phyloP scores from a whole-genome alignment of 2,329 filamentous ascomycete genomes.

The Sporothrix dimorphospora region DNA sequence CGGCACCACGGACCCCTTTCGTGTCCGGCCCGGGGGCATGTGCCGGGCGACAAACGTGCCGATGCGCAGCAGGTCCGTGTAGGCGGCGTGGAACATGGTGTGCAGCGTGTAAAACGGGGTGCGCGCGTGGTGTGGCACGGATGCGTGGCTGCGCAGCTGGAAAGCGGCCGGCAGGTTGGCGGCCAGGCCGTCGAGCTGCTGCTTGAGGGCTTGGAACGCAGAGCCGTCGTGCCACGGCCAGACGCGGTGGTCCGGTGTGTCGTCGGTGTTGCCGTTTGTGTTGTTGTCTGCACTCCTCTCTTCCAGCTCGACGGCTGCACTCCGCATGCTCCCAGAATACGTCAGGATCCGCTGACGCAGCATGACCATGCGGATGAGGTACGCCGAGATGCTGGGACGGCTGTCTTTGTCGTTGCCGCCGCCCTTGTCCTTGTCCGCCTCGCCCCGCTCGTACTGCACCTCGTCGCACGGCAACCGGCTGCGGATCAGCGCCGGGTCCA shows the following conservation, averaged over 20 bases:
- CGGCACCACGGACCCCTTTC: not conserved
- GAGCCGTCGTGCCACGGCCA: slow-evolving; percentile 25
- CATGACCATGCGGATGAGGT: slow-evolving; percentile 16
- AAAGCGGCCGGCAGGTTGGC: not conserved
- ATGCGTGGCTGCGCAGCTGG: slow-evolving; percentile 12
- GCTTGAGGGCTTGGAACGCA: slow-evolving; percentile 3
- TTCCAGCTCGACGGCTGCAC: not conserved
- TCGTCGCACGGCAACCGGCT: slow-evolving; percentile 22
- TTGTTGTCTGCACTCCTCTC: not conserved
- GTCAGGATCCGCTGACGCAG: slow-evolving; percentile 15
- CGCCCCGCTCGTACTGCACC: slow-evolving; percentile 1
- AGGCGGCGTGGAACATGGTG: slow-evolving; percentile 23
- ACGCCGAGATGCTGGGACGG: slow-evolving; percentile 5
- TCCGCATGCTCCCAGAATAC: not conserved
- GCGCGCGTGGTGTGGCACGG: not conserved
- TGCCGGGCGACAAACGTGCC: slow-evolving; percentile 6
- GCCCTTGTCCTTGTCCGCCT: not conserved
- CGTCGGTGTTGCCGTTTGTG: not conserved
- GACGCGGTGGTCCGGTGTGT: not conserved
- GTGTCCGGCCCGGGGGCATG: not conserved
- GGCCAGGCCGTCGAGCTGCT: slow-evolving; percentile 8
- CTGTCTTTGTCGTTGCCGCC: no score
- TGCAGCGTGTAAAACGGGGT: slow-evolving; percentile 13
- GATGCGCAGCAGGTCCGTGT: slow-evolving; percentile 23
- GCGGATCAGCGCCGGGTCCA: slow-evolving; percentile 11